Base-by-base conservation (phyloP, 1,284 basidiomycete genomes). In the Phellinidium pouzarii region DNA sequence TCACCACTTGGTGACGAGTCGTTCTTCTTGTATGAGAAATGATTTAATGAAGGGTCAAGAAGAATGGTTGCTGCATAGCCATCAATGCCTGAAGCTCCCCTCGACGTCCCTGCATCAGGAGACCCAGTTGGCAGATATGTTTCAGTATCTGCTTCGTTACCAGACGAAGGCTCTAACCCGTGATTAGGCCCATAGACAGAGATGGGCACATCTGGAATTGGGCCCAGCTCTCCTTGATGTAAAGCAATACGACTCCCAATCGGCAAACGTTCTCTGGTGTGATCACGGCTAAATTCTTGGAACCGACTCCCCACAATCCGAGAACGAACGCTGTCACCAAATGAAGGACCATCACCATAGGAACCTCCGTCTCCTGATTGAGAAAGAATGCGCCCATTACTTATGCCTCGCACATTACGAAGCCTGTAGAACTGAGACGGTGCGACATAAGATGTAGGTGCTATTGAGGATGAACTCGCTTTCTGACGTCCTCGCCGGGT, bases 381-480 rank as follows among this genome's bases (percentile, higher is more conserved):
- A n/a, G 58, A 59, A 20, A 27, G 68, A 54, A 82, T 78, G 20
- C 76, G 71, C 4, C 81, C 80, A n/a, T 77, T 78, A 50, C 69
- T 81, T 31, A 87, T 71, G 9, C 81, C 82, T 54, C 71, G 74
- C 3, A 87, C 71, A 27, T 75, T 71, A 34, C 80, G 74, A 31
- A 88, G 74, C 60, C 82, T 82, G 69, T 88, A 88, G 64, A 84
- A 88, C 52, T 80, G 77, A 3, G 83, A 87, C 11, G 85, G 85
- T n/a, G 84, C 84, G 12, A 87, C 79, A 61, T 86, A 88, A 2
- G 84, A 83, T 3, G 81, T 84, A 3, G 84, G 84, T 3, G 81
- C 76, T 12, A 82, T 73, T n/a, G 82, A 84, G 6, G 82, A 83
- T 3, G 79, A 73, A 1, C 75, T 81, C 8, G 79, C 78, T 57